Percentiles rank a stretch among this genome's conserved stretches.
phyloP scores from a whole-genome alignment of 768 basidiomycete genomes.

The Lactarius quietus region DNA sequence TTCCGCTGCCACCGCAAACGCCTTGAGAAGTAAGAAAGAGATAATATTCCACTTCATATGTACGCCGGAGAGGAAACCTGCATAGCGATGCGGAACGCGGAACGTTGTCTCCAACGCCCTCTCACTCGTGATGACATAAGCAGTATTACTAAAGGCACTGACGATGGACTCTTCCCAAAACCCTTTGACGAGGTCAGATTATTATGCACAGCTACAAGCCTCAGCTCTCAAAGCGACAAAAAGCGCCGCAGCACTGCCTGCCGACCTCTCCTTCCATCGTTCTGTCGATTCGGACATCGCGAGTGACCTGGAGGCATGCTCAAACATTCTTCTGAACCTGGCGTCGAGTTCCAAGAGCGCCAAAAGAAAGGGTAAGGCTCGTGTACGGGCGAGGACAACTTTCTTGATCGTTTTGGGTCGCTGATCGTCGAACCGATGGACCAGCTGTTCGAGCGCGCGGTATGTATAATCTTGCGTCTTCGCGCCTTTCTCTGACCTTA shows the following conservation, averaged over 20 bases:
- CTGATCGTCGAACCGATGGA: conserved; percentile 84
- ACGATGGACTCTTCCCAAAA: conserved; percentile 12
- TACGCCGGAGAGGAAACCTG: not conserved
- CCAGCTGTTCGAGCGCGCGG: conserved; percentile 77
- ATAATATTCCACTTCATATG: conserved; percentile 9
- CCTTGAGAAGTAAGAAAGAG: not conserved
- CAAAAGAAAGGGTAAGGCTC: conserved; percentile 52
- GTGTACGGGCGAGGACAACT: conserved; percentile 69
- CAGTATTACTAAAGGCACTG: no score
- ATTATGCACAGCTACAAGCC: conserved; percentile 55
- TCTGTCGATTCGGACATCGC: conserved; percentile 75
- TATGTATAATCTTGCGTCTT: conserved; percentile 35
- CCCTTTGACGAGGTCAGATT: conserved; percentile 27
- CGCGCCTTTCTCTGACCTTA: conserved; percentile 4
- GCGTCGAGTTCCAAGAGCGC: conserved; percentile 34
- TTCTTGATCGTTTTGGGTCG: conserved; percentile 77
- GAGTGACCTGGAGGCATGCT: conserved; percentile 64
- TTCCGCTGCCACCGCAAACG: conserved; percentile 34
- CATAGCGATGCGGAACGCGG: not conserved
- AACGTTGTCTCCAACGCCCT: not conserved
- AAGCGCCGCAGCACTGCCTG: conserved; percentile 56
- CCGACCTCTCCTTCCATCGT: conserved; percentile 85
- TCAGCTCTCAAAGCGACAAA: conserved; percentile 62
- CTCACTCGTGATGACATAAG: no score
- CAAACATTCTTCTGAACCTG: conserved; percentile 59